phyloP scores from a whole-genome alignment of 441 rosid species.

The Corymbia citriodora region DNA sequence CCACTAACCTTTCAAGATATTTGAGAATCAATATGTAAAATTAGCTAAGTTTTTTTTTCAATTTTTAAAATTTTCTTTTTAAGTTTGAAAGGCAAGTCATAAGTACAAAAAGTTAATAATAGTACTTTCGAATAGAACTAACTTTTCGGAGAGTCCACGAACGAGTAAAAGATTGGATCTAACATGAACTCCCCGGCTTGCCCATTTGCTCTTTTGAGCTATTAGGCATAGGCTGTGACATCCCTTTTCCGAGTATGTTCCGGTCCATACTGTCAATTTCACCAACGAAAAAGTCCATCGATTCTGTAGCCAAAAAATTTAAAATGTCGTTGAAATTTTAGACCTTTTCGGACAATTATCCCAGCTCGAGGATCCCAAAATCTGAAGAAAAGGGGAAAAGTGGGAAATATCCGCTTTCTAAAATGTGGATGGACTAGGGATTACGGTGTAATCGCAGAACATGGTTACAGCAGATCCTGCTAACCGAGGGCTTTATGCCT shows the following conservation, averaged over 20 bases:
- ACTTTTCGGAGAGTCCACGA: background rate
- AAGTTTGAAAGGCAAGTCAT: background rate
- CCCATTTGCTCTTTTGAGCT: background rate
- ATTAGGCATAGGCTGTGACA: background rate
- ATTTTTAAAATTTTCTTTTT: no score
- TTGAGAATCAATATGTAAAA: background rate
- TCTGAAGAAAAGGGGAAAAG: background rate
- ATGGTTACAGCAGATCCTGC: no score
- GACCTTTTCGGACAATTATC: rapidly evolving
- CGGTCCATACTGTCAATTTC: no score
- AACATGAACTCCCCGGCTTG: no score
- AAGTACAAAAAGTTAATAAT: background rate
- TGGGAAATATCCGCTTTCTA: background rate
- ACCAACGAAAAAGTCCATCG: no score
- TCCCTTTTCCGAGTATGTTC: background rate
- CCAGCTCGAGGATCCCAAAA: rapidly evolving
- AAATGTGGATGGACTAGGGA: background rate
- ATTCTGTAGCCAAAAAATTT: no score
- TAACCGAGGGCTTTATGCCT: no score
- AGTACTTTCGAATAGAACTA: background rate
- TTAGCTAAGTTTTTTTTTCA: background rate
- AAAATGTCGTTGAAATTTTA: background rate
- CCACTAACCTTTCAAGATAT: background rate
- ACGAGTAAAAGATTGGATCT: background rate
- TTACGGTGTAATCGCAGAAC: background rate